phyloP scores from a whole-genome alignment of 345 rosid species.

The Moricandia arvensis region DNA sequence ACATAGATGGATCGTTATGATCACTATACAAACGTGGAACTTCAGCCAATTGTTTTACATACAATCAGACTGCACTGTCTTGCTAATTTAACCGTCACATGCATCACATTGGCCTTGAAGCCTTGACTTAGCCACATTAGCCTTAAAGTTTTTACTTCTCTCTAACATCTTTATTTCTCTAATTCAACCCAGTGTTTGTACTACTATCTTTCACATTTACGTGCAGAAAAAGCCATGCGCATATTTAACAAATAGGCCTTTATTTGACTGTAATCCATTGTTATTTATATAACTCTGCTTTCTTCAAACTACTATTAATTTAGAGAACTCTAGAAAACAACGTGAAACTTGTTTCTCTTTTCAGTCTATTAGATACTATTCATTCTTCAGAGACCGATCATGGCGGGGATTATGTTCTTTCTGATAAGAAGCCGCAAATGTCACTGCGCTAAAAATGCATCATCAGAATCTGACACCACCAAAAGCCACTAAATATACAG shows the following conservation, averaged over 20 bases:
- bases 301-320: neutral
- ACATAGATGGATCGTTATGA: no score
- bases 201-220: neutral
- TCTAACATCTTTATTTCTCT: neutral
- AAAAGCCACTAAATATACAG: constrained; percentile 13
- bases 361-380: constrained; percentile 1
- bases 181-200: neutral
- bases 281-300: neutral
- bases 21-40: constrained; percentile 33
- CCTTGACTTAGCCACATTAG: constrained; percentile 2
- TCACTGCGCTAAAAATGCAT: constrained; percentile 16
- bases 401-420: constrained; percentile 14
- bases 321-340: neutral
- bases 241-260: neutral
- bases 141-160: no score
- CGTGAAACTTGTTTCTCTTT: constrained; percentile 5
- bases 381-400: constrained; percentile 1
- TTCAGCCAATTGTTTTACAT: neutral
- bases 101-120: no score
- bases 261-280: neutral
- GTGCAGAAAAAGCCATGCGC: neutral
- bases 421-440: constrained; percentile 12
- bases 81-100: no score
- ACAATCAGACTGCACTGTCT: no score
- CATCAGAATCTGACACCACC: constrained; percentile 16